These are phyloP conservation scores for Fraxinus paxiana DNA, from an alignment of 305 asterid species.

Conservation along the genomic window DNA sequence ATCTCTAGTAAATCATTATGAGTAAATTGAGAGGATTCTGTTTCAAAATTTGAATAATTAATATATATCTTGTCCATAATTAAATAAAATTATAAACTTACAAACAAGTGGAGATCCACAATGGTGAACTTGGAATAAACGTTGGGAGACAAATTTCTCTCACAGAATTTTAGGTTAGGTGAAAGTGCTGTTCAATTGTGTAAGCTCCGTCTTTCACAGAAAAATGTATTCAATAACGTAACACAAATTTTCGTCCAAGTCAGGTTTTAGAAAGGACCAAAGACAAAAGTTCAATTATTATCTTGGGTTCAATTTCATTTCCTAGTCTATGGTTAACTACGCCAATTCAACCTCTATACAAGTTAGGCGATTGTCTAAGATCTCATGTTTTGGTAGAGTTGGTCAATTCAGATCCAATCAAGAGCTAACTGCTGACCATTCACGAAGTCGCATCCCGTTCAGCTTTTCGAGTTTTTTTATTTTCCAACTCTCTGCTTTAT, in stretches of 20 bases:
- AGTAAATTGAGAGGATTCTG: too few relatives aligned
- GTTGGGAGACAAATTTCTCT: too few relatives aligned
- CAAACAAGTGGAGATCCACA: neutral
- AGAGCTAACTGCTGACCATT: neutral
- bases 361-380: neutral
- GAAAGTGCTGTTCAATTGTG: too few relatives aligned
- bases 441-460: neutral
- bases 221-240: too few relatives aligned
- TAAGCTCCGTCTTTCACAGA: too few relatives aligned
- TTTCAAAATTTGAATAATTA: neutral
- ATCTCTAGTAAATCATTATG: too few relatives aligned
- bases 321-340: neutral
- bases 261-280: too few relatives aligned
- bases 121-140: too few relatives aligned
- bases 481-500: neutral
- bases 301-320: neutral
- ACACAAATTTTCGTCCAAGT: too few relatives aligned
- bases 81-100: neutral
- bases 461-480: neutral
- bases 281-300: too few relatives aligned
- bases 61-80: neutral
- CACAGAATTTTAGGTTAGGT: too few relatives aligned
- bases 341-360: neutral
- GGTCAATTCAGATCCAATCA: neutral
- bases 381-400: neutral